Evolutionary conservation across 2,329 filamentous ascomycete species (phyloP), one percentile per base, ranked within the genome.

Genomic region (Fusarium penzigii): DNA sequence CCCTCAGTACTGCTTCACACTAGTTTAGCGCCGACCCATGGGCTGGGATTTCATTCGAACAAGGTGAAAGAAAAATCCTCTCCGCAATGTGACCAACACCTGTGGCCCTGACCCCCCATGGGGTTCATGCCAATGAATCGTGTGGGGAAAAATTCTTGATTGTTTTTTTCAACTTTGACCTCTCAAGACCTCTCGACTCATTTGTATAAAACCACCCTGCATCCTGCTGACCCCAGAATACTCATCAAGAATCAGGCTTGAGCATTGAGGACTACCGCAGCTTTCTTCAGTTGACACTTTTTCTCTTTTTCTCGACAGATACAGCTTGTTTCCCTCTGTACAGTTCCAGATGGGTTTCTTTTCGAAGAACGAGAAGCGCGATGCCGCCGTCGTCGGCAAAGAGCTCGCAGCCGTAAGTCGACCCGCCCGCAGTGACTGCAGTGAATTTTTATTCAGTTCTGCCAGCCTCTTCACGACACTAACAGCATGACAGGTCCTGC

Each of bases 401-500:
- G 57, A 60, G 6, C 54, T 61, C 6, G 55, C 57, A 3, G 57
- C 57, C 17, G 57, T 60, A 9, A 49, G 57, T 53, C 3, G 16
- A 41, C 39, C 25, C 39, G 8, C 29, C 32, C n/a, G 29, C 55
- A 5, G 60, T 2, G 6, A 17, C 2, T 3, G 13, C 32, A 11
- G 13, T 12, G 32, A 14, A 36, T 12, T 36, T 14, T 14, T 11
- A 36, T 36, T 36, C 32, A 9, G 13, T 14, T n/a, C n/a, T n/a
- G n/a, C n/a, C n/a, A n/a, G n/a, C n/a, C 32, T 3, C 13, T 14
- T 36, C 13, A 36, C 10, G 32, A 36, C 10, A 36, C 32, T 36
- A 3, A 36, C 13, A 14, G 3, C 32, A 4, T 1, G 10, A 1
- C 36, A 67, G 63, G 64, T 78, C 8, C 65, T 79, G 5, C 77